phyloP scores from a whole-genome alignment of 2,329 filamentous ascomycete species.

The Alternaria triticina region DNA sequence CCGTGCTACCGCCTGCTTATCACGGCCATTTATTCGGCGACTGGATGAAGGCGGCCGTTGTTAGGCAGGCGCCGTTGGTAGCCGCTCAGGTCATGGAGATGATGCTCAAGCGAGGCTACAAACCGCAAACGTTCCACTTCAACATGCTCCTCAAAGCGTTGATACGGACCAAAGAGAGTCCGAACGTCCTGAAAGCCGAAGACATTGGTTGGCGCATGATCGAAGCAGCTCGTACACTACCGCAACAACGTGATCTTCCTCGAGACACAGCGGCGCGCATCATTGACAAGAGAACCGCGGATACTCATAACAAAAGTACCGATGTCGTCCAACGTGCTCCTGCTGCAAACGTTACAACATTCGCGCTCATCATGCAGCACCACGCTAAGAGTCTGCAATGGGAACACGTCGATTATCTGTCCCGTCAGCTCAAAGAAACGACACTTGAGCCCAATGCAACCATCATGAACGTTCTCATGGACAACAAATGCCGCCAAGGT shows the following conservation, averaged over 20 bases:
- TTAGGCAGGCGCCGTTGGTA: constrained; percentile 64
- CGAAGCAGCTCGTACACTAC: constrained; percentile 20
- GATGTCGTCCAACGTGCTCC: constrained; percentile 23
- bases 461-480: constrained; percentile 45
- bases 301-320: not conserved
- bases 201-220: constrained; percentile 48
- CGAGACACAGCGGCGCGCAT: not conserved
- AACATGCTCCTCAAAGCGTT: constrained; percentile 84
- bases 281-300: constrained; percentile 1
- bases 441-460: constrained; percentile 27
- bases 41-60: constrained; percentile 86
- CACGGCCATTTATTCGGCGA: constrained; percentile 87
- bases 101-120: constrained; percentile 73
- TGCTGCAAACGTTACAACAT: constrained; percentile 37
- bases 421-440: constrained; percentile 30
- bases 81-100: constrained; percentile 75
- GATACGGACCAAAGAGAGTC: constrained; percentile 58
- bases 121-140: constrained; percentile 74
- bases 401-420: constrained; percentile 45
- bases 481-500: constrained; percentile 37
- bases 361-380: constrained; percentile 41
- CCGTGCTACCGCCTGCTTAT: constrained; percentile 57
- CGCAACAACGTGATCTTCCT: not conserved
- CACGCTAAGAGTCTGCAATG: constrained; percentile 36
- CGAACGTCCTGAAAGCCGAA: constrained; percentile 38